Base-by-base conservation (phyloP, 306 rosid genomes). In the Myrica gale region DNA sequence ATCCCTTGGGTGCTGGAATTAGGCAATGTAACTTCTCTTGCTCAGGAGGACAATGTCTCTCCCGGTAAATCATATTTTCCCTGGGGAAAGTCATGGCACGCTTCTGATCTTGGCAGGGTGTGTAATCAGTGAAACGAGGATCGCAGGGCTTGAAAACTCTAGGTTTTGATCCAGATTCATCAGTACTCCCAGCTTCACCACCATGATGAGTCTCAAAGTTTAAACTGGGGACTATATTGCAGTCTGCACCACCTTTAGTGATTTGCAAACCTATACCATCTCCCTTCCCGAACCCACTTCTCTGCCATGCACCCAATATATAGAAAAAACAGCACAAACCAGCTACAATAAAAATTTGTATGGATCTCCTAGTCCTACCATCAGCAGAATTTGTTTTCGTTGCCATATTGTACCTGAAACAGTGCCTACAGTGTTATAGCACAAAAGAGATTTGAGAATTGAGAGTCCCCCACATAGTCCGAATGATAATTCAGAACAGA, bases 231-330 rank as follows among this genome's bases (percentile, higher is more conserved):
- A 83, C 76, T 7, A 88, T 50, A 80, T 85, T 74, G 87, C 97
- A 95, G 21, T 85, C 97, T 0, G 80, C 82, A 4, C 82, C 86
- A 47, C 73, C 87, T 79, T 85, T 88, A 43, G 93, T 92, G 32
- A 95, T 83, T 87, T 85, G 96, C 80, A 95, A 50, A 9, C 96
- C 96, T 58, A 95, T 89, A 76, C 88, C 78, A 83, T 95, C 98
- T 39, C 98, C 98, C 88, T 95, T 95, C 56, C 97, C 98, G 20
- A 95, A 95, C 20, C 97, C 97, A 76, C 96, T 95, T 72, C 97
- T 86, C 79, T 95, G 98, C 98, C 98, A 95, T 6, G 96, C 93
- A 0, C 98, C 98, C 86, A 95, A 81, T 76, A 92, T 74, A 72
- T 95, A 95, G 86, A 95, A 95, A 84, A 92, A 95, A 73, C 96